A percentile compares a stretch with the other conserved stretches of the same genome.
Conservation (phyloP, 768 basidiomycete species). For the Boletus patriciae region DNA sequence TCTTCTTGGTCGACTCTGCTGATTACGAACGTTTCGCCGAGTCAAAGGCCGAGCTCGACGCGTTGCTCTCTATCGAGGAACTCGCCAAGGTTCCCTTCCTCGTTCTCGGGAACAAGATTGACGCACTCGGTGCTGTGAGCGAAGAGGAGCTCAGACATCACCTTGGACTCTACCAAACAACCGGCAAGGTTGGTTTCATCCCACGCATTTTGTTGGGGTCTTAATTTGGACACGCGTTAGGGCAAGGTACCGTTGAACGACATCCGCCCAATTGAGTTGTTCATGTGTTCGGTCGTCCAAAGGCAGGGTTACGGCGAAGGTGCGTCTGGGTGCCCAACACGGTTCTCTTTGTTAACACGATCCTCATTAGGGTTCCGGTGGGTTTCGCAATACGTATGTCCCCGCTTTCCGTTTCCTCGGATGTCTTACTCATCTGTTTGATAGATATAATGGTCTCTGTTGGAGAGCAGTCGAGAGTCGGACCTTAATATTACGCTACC, state of each 20-base stretch:
- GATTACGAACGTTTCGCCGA: slow-evolving; percentile 96
- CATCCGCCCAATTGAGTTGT: slow-evolving; percentile 97
- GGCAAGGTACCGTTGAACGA: slow-evolving; percentile 96
- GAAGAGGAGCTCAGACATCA: slow-evolving; percentile 97
- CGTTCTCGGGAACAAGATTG: slow-evolving; percentile 98
- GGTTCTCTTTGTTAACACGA: slow-evolving; percentile 7
- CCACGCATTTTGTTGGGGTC: neutral
- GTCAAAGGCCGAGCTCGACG: slow-evolving; percentile 96
- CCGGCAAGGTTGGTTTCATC: slow-evolving; percentile 76
- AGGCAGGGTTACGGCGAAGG: slow-evolving; percentile 98
- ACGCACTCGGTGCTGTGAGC: slow-evolving; percentile 94
- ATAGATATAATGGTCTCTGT: slow-evolving; percentile 26
- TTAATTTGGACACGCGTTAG: slow-evolving; percentile 40
- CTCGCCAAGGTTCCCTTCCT: slow-evolving; percentile 97
- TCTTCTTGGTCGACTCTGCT: slow-evolving; percentile 97
- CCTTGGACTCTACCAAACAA: slow-evolving; percentile 97
- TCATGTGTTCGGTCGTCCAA: slow-evolving; percentile 99
- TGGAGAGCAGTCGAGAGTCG: slow-evolving; percentile 1
- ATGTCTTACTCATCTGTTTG: slow-evolving; percentile 6
- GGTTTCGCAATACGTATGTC: slow-evolving; percentile 92
- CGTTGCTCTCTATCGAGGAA: slow-evolving; percentile 93
- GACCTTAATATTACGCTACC: slow-evolving; percentile 24
- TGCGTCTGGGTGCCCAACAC: slow-evolving; percentile 25
- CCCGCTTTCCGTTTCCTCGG: neutral
- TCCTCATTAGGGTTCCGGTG: slow-evolving; percentile 75